phyloP scores from a whole-genome alignment of 2,329 filamentous ascomycete genomes.

The Sarocladium brachiariae region DNA sequence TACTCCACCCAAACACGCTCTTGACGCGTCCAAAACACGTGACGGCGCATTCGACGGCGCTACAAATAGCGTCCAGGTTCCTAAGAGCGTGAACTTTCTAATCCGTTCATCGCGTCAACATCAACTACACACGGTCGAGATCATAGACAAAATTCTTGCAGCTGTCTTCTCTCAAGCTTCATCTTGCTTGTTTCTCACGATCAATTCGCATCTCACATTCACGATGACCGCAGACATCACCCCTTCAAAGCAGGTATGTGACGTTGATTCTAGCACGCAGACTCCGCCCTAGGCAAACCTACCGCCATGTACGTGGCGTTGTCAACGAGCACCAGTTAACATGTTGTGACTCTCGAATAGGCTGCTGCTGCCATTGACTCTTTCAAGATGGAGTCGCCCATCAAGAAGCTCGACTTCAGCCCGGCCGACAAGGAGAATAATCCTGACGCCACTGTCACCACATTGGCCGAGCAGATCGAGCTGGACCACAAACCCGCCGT shows the following conservation, averaged over 20 bases:
- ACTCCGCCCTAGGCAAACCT: constrained; percentile 1
- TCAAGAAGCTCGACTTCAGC: constrained; percentile 82
- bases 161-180: constrained; percentile 4
- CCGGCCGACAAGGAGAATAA: constrained; percentile 76
- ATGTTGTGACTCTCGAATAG: constrained; percentile 38
- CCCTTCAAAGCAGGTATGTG: constrained; percentile 51
- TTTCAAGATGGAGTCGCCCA: constrained; percentile 87
- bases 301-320: constrained; percentile 11
- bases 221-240: constrained; percentile 71
- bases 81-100: constrained; percentile 14
- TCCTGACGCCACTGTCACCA: constrained; percentile 42
- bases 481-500: constrained; percentile 51
- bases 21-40: constrained; percentile 25
- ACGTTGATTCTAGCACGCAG: constrained; percentile 14
- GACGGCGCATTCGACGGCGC: constrained; percentile 25
- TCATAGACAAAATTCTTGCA: constrained; percentile 4
- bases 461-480: constrained; percentile 49
- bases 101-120: constrained; percentile 15
- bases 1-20: constrained; percentile 11
- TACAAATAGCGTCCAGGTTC: constrained; percentile 32
- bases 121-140: constrained; percentile 9
- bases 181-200: constrained; percentile 6
- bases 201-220: constrained; percentile 12
- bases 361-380: constrained; percentile 79
- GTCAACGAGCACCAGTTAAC: constrained; percentile 23